Percentiles rank a stretch among this genome's conserved stretches.
These are phyloP conservation scores for Ogataea siamensis DNA, from an alignment of 805 yeast genomes.

Conservation along the genomic window DNA sequence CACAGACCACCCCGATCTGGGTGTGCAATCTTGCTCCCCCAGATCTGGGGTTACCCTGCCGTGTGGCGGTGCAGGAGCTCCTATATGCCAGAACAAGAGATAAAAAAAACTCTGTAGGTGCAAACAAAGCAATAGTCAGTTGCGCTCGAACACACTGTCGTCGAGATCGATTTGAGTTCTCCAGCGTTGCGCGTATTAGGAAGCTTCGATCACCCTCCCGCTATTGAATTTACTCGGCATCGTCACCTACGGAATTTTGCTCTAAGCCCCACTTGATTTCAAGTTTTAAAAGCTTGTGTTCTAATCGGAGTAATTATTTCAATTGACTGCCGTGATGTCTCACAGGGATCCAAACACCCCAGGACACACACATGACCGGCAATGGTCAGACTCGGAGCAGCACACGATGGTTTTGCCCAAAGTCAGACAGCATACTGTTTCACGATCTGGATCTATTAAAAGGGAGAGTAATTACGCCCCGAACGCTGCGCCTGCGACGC, in stretches of 20 bases:
- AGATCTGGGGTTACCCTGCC: conserved; percentile 7
- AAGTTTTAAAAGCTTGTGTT: neutral
- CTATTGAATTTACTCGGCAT: neutral
- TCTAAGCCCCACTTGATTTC: neutral
- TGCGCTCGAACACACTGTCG: neutral
- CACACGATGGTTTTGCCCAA: conserved; percentile 24
- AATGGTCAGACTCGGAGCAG: conserved; percentile 8
- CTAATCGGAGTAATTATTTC: conserved; percentile 1
- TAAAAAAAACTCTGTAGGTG: conserved; percentile 9
- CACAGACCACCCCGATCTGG: neutral
- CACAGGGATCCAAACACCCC: conserved; percentile 3
- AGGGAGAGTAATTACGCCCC: conserved; percentile 17
- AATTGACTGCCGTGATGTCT: conserved; percentile 9
- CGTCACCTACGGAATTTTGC: neutral
- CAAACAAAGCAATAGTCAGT: conserved; percentile 11
- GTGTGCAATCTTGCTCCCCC: neutral
- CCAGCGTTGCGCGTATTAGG: neutral
- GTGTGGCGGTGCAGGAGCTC: conserved; percentile 9
- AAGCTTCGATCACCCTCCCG: neutral
- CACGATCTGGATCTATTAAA: conserved; percentile 24
- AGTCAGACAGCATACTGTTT: conserved; percentile 22
- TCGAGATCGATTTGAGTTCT: neutral
- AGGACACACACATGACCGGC: conserved; percentile 1
- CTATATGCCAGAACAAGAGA: conserved; percentile 12
- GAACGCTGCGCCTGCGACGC: conserved; percentile 59